A percentile compares a stretch with the other conserved stretches of the same genome.
Conservation (phyloP, 225 moss, liverwort and hornwort genomes). For the Asterella californica region DNA sequence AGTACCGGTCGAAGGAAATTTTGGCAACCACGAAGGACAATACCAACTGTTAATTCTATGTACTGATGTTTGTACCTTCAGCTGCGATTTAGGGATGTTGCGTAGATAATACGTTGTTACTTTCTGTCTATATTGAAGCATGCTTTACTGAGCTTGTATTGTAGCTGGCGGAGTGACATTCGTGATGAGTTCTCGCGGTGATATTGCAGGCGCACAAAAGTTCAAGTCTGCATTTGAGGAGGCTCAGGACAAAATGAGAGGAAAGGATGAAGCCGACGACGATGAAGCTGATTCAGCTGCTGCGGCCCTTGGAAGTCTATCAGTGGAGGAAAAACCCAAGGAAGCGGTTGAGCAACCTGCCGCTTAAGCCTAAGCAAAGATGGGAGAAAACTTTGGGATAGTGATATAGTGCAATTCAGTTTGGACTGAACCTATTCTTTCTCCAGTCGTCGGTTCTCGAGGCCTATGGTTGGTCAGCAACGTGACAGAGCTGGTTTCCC, state of each 20-base stretch:
- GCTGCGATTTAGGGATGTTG: too few relatives aligned
- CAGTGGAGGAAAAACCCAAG: conserved; percentile 24
- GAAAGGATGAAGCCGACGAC: conserved; percentile 39
- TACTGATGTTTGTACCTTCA: too few relatives aligned
- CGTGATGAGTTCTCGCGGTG: neutral
- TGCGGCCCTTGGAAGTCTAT: conserved; percentile 36
- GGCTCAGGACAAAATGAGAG: conserved; percentile 55
- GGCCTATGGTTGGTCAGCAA: conserved; percentile 19
- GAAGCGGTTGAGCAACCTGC: conserved; percentile 28
- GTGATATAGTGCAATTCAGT: conserved; percentile 20
- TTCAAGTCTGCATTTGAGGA: conserved; percentile 58
- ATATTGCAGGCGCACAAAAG: conserved; percentile 49
- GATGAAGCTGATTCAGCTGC: conserved; percentile 61
- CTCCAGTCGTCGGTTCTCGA: conserved; percentile 23
- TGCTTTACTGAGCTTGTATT: neutral
- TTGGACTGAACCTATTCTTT: conserved; percentile 15
- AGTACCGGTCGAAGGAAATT: too few relatives aligned
- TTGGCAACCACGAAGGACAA: too few relatives aligned
- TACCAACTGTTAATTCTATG: too few relatives aligned
- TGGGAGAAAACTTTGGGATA: conserved; percentile 4
- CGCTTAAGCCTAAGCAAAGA: conserved; percentile 15
- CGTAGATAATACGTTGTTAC: too few relatives aligned
- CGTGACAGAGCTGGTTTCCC: conserved; percentile 13
- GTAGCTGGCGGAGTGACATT: neutral
- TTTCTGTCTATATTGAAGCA: neutral